Evolutionary conservation across 2,329 filamentous ascomycete genomes (phyloP), one percentile per base, ranked within the genome.

Genomic region (Drechslera avenae): DNA sequence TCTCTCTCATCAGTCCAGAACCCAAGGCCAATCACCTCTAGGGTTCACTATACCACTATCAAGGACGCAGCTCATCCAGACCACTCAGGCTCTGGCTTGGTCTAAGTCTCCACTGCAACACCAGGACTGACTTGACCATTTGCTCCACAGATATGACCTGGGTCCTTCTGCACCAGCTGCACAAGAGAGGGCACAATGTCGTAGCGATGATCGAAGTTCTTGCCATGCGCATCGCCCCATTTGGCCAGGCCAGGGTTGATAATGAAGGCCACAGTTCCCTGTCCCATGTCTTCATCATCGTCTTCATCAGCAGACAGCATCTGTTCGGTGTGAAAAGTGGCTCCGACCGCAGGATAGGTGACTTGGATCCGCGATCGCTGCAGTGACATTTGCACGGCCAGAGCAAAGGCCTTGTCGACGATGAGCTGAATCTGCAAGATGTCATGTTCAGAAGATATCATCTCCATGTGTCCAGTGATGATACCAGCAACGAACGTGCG

Each of bases 221-320:
- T 57, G 2, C 63, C 64, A 18, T 60, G 47, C 0, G 47, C 48
- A 57, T 68, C 54, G 1, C 64, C 66, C 65, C 63, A 69, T 18
- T 66, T 66, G 0, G 50, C 54, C 1, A 69, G 43, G 1, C 63
- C 63, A 0, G 63, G 66, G 2, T 54, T 59, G 10, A 62, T 36
- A 12, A 61, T 31, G 37, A 62, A 62, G 0, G 54, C 54, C 2
- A 67, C 61, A 1, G 9, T 2, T 1, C 56, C 57, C 9, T 23
- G 19, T 21, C 19, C 19, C 19, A 21, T 8, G 9, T 23, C 4
- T 5, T 5, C 21, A 8, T 23, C 21, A 7, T 23, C 21, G 21
- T 23, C 21, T 5, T 23, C 21, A 23, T 21, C 19, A 21, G 19
- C 19, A 8, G 44, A 4, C 1, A 4, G 8, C 44, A 60, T 60